Evolutionary conservation across 148 eudicot genomes (phyloP).

Genomic region (Silene conica): DNA sequence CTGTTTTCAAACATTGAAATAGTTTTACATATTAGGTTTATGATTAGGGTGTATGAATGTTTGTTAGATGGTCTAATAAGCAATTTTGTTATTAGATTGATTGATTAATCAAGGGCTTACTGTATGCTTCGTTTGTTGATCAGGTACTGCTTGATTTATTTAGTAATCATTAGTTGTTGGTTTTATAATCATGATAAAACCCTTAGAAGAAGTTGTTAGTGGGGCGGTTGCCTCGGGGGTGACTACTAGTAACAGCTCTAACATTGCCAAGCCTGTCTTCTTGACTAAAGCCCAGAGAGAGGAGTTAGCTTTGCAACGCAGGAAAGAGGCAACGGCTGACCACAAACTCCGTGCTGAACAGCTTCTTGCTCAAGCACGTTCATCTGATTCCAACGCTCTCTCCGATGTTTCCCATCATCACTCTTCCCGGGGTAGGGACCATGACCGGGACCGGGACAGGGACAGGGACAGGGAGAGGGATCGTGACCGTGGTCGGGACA

Average conservation of each 20-base stretch:
- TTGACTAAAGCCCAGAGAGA: conserved; percentile 49
- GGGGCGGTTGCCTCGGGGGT: conserved; percentile 18
- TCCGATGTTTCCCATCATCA: conserved; percentile 32
- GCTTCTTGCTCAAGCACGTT: conserved; percentile 24
- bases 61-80: neutral
- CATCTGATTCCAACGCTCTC: conserved; percentile 17
- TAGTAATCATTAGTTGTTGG: neutral
- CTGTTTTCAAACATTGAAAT: too few species aligned
- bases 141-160: conserved; percentile 14
- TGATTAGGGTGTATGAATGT: neutral
- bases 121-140: neutral
- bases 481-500: conserved; percentile 40
- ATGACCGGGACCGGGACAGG: conserved; percentile 29
- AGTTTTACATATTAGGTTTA: neutral
- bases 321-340: conserved; percentile 35
- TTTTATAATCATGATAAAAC: conserved; percentile 26
- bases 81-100: neutral
- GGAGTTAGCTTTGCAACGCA: conserved; percentile 43
- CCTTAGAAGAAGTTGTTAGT: conserved; percentile 30
- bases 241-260: conserved; percentile 21
- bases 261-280: conserved; percentile 41
- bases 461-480: conserved; percentile 31
- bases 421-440: conserved; percentile 31
- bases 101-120: neutral
- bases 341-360: conserved; percentile 37